Percentiles rank a stretch among this genome's conserved stretches.
Evolutionary conservation across 305 asterid genomes (phyloP).

Genomic region (Rubia peregrina): DNA sequence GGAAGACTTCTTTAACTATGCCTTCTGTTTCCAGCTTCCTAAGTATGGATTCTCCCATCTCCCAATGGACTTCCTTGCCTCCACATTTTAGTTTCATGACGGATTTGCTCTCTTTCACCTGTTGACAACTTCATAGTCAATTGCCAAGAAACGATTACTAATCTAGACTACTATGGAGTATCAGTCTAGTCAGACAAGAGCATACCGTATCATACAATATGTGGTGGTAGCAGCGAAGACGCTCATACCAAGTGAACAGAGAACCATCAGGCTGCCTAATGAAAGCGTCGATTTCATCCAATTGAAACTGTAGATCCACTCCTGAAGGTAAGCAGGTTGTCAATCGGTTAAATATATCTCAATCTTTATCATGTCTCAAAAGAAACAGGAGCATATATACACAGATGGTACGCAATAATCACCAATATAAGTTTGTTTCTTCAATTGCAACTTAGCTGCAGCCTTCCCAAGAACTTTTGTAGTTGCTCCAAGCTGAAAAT

Average conservation of each 20-base stretch:
- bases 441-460: conserved; percentile 71
- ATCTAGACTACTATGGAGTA: not conserved
- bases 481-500: conserved; percentile 70
- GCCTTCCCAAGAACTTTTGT: conserved; percentile 58
- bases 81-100: conserved; percentile 33
- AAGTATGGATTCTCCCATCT: conserved; percentile 56
- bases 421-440: conserved; percentile 81
- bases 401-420: conserved; percentile 10
- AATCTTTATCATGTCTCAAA: not conserved
- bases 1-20: conserved; percentile 74
- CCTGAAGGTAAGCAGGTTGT: conserved; percentile 38
- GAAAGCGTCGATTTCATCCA: conserved; percentile 82
- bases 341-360: not conserved
- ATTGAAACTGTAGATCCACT: conserved; percentile 76
- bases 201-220: conserved; percentile 69
- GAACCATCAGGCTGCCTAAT: conserved; percentile 87
- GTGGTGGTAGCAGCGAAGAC: conserved; percentile 67
- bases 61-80: conserved; percentile 47
- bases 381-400: not conserved
- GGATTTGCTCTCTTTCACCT: conserved; percentile 55
- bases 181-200: conserved; percentile 9
- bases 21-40: conserved; percentile 48
- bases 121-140: conserved; percentile 22
- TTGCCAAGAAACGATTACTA: conserved; percentile 2
- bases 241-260: conserved; percentile 93